Evolutionary conservation across 2,329 filamentous ascomycete genomes (phyloP).

Genomic region (Cordyceps farinosa): DNA sequence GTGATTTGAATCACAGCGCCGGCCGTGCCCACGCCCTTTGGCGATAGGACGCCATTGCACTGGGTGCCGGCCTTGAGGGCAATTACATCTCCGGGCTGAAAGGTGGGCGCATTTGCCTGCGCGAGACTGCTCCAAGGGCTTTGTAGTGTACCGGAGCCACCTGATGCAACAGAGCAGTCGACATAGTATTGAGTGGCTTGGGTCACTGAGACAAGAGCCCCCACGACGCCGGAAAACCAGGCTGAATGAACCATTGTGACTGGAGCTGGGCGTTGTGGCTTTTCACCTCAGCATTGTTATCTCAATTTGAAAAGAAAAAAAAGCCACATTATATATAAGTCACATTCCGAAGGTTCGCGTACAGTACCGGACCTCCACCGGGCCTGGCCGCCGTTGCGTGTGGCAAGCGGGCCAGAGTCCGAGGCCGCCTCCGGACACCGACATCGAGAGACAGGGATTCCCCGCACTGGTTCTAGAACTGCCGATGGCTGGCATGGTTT

Average conservation of each 20-base stretch:
- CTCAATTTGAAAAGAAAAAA: no score
- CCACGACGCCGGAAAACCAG: neutral
- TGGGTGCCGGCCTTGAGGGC: conserved; percentile 22
- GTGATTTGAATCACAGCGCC: conserved; percentile 21
- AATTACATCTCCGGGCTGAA: conserved; percentile 22
- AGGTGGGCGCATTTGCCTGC: conserved; percentile 21
- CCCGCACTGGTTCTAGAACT: neutral
- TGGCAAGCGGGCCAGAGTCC: neutral
- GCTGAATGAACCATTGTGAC: neutral
- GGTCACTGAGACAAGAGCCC: neutral
- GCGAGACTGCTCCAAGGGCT: conserved; percentile 22
- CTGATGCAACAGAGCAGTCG: conserved; percentile 20
- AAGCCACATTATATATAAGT: no score
- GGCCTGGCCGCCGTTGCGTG: neutral
- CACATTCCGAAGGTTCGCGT: no score
- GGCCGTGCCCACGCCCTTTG: conserved; percentile 23
- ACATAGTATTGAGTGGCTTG: conserved; percentile 21
- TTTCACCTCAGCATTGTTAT: no score
- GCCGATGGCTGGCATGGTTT: neutral
- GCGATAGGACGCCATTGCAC: conserved; percentile 23
- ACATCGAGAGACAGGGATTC: neutral
- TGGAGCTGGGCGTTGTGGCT: neutral
- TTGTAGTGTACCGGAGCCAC: conserved; percentile 20
- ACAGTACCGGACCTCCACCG: no score
- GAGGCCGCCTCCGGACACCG: neutral